Percentiles rank a stretch among this genome's conserved stretches.
Evolutionary conservation across 768 basidiomycete species (phyloP).

Genomic region (Erythrobasidium yunnanense): DNA sequence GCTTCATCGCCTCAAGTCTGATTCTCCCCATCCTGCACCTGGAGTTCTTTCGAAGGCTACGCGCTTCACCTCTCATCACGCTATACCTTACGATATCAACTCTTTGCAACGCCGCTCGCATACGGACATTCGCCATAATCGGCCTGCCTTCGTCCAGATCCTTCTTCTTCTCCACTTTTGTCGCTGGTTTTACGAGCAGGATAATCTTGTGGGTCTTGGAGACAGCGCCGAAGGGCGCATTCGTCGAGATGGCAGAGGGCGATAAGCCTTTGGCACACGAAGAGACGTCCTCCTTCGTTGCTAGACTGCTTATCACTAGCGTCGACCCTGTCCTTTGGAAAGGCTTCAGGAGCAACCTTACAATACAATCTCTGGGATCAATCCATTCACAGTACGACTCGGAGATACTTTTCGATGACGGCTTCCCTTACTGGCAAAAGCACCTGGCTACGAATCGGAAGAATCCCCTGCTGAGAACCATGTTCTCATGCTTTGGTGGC

Average conservation of each 20-base stretch:
- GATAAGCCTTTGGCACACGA: background rate
- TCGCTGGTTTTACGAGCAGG: background rate
- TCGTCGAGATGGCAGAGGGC: slow-evolving; percentile 13
- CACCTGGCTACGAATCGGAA: background rate
- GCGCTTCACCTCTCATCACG: slow-evolving; percentile 1
- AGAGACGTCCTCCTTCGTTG: slow-evolving; percentile 24
- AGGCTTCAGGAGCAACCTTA: background rate
- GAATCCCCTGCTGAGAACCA: slow-evolving; percentile 14
- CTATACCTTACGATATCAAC: slow-evolving; percentile 5
- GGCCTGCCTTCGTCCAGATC: background rate
- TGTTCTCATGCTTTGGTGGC: slow-evolving; percentile 7
- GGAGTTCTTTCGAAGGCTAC: slow-evolving; percentile 17
- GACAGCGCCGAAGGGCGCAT: slow-evolving; percentile 18
- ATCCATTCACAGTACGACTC: slow-evolving; percentile 18
- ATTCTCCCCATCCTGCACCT: slow-evolving; percentile 2
- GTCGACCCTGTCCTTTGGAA: slow-evolving; percentile 10
- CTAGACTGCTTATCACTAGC: slow-evolving; percentile 18
- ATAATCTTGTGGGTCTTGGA: background rate
- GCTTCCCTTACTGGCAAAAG: background rate
- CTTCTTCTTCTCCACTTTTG: slow-evolving; percentile 20
- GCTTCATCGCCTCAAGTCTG: slow-evolving; percentile 1
- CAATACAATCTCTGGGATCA: background rate
- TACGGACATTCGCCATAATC: slow-evolving; percentile 20
- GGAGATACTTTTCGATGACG: background rate
- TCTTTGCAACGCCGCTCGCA: slow-evolving; percentile 13